phyloP scores from a whole-genome alignment of 2,329 filamentous ascomycete species.

The Ceratocystis diversiconidia region DNA sequence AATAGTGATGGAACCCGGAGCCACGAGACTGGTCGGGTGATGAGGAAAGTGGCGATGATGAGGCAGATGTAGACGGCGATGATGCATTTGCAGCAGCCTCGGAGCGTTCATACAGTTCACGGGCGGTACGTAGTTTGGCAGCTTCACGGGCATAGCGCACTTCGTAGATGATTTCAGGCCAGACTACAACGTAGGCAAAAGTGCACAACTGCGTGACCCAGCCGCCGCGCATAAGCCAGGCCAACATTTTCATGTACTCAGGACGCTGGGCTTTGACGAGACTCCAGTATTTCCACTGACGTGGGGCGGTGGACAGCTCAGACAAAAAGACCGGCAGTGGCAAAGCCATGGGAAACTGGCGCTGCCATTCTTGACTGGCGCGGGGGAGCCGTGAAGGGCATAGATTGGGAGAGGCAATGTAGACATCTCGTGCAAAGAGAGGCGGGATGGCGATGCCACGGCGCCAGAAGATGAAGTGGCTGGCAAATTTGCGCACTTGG shows the following conservation, averaged over 20 bases:
- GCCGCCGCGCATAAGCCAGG: constrained; percentile 81
- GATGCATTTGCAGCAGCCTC: constrained; percentile 19
- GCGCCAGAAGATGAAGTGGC: constrained; percentile 92
- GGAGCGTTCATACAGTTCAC: constrained; percentile 6
- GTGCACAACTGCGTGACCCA: constrained; percentile 91
- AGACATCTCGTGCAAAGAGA: constrained; percentile 76
- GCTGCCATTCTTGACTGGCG: constrained; percentile 58
- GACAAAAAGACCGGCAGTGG: constrained; percentile 77
- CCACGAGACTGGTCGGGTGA: constrained; percentile 1
- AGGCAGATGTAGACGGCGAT: constrained; percentile 17
- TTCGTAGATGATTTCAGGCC: constrained; percentile 67
- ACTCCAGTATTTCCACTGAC: constrained; percentile 69
- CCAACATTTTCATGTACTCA: constrained; percentile 78
- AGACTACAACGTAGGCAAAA: constrained; percentile 77
- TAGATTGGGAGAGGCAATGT: constrained; percentile 83
- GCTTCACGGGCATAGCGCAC: constrained; percentile 58
- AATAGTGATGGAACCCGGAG: not conserved
- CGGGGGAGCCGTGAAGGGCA: constrained; percentile 56
- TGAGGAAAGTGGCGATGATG: not conserved
- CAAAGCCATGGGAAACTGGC: constrained; percentile 69
- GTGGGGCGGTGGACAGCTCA: constrained; percentile 62
- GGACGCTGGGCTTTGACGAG: constrained; percentile 66
- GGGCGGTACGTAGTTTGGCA: constrained; percentile 38
- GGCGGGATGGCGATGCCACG: constrained; percentile 84
- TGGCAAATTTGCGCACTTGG: constrained; percentile 75